These are phyloP conservation scores for Aureobasidium melanogenum DNA, from an alignment of 2,329 filamentous ascomycete species.

Conservation along the genomic window DNA sequence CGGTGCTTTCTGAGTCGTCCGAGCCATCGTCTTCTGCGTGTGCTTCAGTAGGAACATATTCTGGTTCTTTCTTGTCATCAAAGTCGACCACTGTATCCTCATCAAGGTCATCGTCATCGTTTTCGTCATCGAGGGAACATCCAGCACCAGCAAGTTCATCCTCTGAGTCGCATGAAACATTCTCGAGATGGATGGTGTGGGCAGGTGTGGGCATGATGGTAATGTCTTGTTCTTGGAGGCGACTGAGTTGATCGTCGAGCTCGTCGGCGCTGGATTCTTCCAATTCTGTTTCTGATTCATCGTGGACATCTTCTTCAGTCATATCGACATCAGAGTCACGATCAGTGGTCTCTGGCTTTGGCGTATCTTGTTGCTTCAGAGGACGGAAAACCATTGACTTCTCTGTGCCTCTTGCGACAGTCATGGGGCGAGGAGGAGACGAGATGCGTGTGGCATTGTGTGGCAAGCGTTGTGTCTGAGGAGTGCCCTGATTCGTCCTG, in stretches of 20 bases:
- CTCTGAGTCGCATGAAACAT: not conserved
- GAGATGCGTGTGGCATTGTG: constrained; percentile 3
- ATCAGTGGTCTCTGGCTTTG: not conserved
- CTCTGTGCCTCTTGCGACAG: constrained; percentile 11
- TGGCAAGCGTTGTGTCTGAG: constrained; percentile 16
- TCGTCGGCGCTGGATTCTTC: constrained; percentile 6
- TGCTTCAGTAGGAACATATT: not conserved
- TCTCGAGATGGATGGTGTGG: not conserved
- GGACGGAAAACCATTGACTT: constrained; percentile 14
- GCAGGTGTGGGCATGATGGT: not conserved
- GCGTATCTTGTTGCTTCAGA: constrained; percentile 6
- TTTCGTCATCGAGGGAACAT: not conserved
- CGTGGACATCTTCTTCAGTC: not conserved
- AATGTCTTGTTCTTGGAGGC: not conserved
- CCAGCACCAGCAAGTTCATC: constrained; percentile 1
- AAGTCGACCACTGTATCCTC: constrained; percentile 11
- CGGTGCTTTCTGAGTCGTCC: not conserved
- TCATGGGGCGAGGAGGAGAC: constrained; percentile 13
- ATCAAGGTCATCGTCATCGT: constrained; percentile 10
- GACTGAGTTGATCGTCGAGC: not conserved
- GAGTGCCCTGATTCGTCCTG: constrained; percentile 1
- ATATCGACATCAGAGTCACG: not conserved
- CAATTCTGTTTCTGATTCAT: not conserved
- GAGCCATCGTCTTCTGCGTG: constrained; percentile 12
- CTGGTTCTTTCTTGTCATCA: constrained; percentile 6